Percentiles rank a stretch among this genome's conserved stretches.
phyloP scores from a whole-genome alignment of 352 stramenopile species.

The Globisporangium mamillatum region DNA sequence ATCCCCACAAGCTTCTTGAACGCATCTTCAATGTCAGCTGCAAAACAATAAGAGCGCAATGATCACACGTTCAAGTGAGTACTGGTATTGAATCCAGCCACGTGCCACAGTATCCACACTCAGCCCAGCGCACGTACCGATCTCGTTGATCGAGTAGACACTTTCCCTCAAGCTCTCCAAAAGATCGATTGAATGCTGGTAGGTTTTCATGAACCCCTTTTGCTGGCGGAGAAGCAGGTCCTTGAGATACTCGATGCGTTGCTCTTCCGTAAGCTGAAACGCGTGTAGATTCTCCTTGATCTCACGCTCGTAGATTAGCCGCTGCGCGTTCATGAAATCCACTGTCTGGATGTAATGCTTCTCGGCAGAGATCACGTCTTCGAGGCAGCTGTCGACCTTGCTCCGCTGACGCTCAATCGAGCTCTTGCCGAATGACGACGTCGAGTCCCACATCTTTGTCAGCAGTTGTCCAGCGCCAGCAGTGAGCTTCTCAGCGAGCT shows the following conservation, averaged over 20 bases:
- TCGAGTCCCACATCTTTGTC: slow-evolving; percentile 83
- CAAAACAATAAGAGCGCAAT: background rate
- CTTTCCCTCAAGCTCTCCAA: slow-evolving; percentile 52
- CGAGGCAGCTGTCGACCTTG: slow-evolving; percentile 55
- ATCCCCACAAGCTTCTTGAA: slow-evolving; percentile 57
- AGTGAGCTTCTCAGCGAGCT: slow-evolving; percentile 62
- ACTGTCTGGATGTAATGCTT: slow-evolving; percentile 67
- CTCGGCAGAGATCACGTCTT: slow-evolving; percentile 68
- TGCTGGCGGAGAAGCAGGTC: slow-evolving; percentile 70
- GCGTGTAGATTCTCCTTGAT: slow-evolving; percentile 75
- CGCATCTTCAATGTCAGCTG: slow-evolving; percentile 74
- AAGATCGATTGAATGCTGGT: slow-evolving; percentile 39
- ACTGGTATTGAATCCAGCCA: background rate
- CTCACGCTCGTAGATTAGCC: slow-evolving; percentile 59
- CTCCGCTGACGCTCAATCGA: slow-evolving; percentile 61
- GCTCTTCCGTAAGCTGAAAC: slow-evolving; percentile 83
- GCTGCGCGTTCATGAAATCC: slow-evolving; percentile 67
- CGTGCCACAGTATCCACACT: background rate
- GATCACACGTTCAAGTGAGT: background rate
- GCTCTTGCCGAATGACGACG: slow-evolving; percentile 60
- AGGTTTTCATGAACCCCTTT: slow-evolving; percentile 48
- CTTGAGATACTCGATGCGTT: slow-evolving; percentile 77
- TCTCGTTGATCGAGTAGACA: slow-evolving; percentile 53
- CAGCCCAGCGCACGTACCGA: slow-evolving; percentile 39
- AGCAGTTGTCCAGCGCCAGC: slow-evolving; percentile 59